phyloP scores from a whole-genome alignment of 495 filamentous ascomycete genomes.

The Tuber indicum region DNA sequence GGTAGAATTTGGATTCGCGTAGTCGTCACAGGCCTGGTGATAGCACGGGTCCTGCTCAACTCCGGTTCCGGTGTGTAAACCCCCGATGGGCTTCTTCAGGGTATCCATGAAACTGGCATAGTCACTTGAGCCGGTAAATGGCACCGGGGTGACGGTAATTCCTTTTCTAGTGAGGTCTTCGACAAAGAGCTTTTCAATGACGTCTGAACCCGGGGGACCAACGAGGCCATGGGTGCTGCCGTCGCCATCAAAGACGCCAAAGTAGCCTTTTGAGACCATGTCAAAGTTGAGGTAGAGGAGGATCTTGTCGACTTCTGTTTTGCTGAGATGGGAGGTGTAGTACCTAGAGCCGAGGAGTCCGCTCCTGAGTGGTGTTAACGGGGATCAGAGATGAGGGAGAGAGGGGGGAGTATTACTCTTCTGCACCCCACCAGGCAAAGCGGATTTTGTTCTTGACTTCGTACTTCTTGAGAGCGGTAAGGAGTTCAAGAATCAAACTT shows the following conservation, averaged over 20 bases:
- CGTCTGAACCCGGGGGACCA: constrained; percentile 41
- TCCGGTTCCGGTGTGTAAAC: constrained; percentile 47
- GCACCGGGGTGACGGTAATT: constrained; percentile 41
- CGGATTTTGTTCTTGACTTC: constrained; percentile 45
- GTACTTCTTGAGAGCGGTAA: constrained; percentile 40
- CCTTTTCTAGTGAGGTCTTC: constrained; percentile 43
- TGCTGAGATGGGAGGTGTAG: constrained; percentile 43
- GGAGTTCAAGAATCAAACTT: constrained; percentile 45
- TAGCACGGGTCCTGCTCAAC: constrained; percentile 47
- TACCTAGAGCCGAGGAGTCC: constrained; percentile 44
- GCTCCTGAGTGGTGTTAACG: constrained; percentile 7
- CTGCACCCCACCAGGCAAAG: constrained; percentile 49
- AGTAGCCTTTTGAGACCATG: constrained; percentile 46
- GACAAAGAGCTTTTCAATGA: constrained; percentile 43
- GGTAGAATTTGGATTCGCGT: constrained; percentile 45
- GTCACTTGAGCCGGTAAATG: constrained; percentile 45
- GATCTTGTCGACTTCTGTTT: constrained; percentile 43
- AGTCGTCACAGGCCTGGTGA: constrained; percentile 46
- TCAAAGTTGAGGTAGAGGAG: constrained; percentile 49
- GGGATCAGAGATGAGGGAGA: too few relatives aligned
- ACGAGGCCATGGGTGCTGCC: constrained; percentile 42
- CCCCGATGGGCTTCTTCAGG: constrained; percentile 43
- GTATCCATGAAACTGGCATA: constrained; percentile 46
- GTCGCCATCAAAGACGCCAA: constrained; percentile 45
- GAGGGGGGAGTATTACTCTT: constrained; percentile 37